Evolutionary conservation across 1,284 basidiomycete genomes (phyloP).

Genomic region (Cryptococcus sp.): DNA sequence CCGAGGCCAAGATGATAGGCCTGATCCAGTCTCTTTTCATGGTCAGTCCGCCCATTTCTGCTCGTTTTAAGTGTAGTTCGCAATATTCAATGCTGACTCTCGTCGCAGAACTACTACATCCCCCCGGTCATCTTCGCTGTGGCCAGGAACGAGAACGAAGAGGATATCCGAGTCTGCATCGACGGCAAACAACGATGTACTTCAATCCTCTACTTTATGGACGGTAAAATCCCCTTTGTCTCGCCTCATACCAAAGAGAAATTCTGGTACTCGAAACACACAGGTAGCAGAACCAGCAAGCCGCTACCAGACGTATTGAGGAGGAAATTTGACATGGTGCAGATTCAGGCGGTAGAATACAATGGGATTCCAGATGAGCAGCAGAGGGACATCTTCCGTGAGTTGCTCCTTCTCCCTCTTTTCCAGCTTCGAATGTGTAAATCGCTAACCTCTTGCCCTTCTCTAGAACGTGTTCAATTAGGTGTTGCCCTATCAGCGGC

Average conservation of each 20-base stretch:
- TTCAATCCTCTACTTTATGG: conserved; percentile 42
- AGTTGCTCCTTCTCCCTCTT: conserved; percentile 9
- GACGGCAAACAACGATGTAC: conserved; percentile 52
- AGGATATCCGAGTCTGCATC: conserved; percentile 41
- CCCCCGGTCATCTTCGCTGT: conserved; percentile 49
- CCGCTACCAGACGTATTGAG: conserved; percentile 32
- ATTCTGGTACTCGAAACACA: conserved; percentile 35
- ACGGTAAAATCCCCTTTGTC: conserved; percentile 41
- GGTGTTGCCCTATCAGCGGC: conserved; percentile 46
- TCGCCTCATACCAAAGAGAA: conserved; percentile 29
- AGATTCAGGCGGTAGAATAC: conserved; percentile 39
- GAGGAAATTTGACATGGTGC: conserved; percentile 40
- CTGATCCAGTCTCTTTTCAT: conserved; percentile 43
- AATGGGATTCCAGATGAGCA: conserved; percentile 31
- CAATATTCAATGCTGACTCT: not conserved
- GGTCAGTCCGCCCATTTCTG: conserved; percentile 20
- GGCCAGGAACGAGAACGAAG: conserved; percentile 10
- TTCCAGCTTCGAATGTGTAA: not conserved
- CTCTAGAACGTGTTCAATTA: conserved; percentile 49
- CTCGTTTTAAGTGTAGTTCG: not conserved
- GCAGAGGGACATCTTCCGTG: conserved; percentile 52
- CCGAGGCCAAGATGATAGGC: conserved; percentile 27
- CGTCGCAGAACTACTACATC: conserved; percentile 44
- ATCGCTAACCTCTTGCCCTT: not conserved
- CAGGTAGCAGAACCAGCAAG: conserved; percentile 13